Evolutionary conservation across 306 rosid genomes (phyloP).

Genomic region (Mucuna pruriens): DNA sequence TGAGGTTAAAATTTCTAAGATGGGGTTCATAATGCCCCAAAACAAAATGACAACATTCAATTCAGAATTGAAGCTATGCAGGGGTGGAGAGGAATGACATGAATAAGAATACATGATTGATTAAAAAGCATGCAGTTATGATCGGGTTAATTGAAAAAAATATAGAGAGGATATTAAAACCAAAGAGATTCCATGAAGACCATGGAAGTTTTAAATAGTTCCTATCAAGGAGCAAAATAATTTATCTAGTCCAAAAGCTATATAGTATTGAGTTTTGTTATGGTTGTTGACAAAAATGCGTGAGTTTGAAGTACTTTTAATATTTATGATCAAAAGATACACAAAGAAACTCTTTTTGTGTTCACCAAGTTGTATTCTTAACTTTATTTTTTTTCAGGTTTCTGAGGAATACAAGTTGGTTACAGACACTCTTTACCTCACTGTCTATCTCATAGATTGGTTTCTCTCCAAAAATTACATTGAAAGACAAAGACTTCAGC

Average conservation of each 20-base stretch:
- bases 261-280: not conserved
- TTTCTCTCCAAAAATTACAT: constrained; percentile 77
- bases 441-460: constrained; percentile 82
- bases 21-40: too few species aligned
- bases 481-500: constrained; percentile 80
- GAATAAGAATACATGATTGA: not conserved
- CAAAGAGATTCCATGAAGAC: not conserved
- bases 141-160: not conserved
- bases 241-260: not conserved
- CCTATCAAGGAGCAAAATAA: not conserved
- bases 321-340: not conserved
- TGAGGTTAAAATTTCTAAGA: not conserved
- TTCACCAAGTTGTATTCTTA: not conserved
- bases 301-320: not conserved
- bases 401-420: constrained; percentile 83
- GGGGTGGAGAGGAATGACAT: not conserved
- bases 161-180: not conserved
- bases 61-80: too few species aligned
- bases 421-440: constrained; percentile 83
- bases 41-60: too few species aligned
- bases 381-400: constrained; percentile 52
- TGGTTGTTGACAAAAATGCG: not conserved
- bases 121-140: not conserved
- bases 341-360: not conserved
- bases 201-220: not conserved